Base-by-base conservation (phyloP, 2,329 filamentous ascomycete genomes). In the Pseudomassariella vexata region DNA sequence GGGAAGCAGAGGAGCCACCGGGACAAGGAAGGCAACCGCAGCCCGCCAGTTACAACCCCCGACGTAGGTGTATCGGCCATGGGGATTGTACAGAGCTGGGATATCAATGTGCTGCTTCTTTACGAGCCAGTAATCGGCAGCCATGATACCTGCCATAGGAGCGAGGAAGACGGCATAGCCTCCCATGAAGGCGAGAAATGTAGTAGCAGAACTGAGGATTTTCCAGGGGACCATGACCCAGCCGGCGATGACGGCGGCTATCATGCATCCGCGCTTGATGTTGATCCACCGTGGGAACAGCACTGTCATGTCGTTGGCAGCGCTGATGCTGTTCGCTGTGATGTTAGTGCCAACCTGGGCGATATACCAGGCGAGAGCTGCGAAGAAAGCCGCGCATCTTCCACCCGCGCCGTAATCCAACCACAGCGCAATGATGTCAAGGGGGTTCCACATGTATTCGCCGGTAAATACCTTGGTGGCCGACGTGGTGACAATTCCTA, bases 151-250 rank as follows among this genome's bases (percentile, higher is more conserved):
- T 1, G 74, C 73, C 36, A 82, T 76, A 0, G 78, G 77, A 0
- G 73, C 77, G 1, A 83, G 59, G 55, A 84, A 83, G 23, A 82
- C 66, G 28, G 57, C 47, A 37, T 61, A 49, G 1, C 77, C 79
- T 25, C 69, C 65, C 69, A 85, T 80, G 55, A 84, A 85, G 25
- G 70, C 67, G 4, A 81, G 55, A 42, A 82, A 75, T 1, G 68
- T 75, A 3, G 55, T 50, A 3, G 77, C 78, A 0, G 70, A 76
- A 20, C 53, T 62, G 12, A 82, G 59, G 36, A 82, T 82, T 56
- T 79, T 79, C 78, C 77, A 82, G 2, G 76, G 76, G 1, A 78
- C 73, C 19, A 81, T 62, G 3, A 66, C 65, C 74, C 75, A 80
- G 15, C 68, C 70, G 1, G 56, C 60, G 14, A 76, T 50, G 4